phyloP scores from a whole-genome alignment of 106 monocot genomes.

The Xerophyta viscosa region DNA sequence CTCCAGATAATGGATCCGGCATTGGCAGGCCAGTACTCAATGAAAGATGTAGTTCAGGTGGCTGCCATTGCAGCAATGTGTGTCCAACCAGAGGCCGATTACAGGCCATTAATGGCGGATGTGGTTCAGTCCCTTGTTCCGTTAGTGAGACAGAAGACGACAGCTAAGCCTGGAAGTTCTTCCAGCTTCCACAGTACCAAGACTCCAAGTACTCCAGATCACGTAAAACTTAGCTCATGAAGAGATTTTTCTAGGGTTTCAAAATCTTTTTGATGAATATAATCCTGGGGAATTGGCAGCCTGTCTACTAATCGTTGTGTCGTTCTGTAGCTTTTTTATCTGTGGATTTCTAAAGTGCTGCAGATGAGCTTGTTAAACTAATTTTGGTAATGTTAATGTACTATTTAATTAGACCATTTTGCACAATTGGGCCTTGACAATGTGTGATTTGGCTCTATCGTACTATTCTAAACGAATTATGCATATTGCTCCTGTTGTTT shows the following conservation, averaged over 20 bases:
- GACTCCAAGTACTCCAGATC: constrained; percentile 11
- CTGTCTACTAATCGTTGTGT: not conserved
- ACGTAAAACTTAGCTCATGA: constrained; percentile 12
- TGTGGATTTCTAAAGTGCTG: too few relatives aligned
- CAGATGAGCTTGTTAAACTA: too few relatives aligned
- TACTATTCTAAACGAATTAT: too few relatives aligned
- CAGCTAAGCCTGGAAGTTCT: constrained; percentile 35
- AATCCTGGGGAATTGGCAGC: too few relatives aligned
- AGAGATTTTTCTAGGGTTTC: too few relatives aligned
- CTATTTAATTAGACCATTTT: too few relatives aligned
- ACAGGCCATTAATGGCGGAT: constrained; percentile 97
- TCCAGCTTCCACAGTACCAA: constrained; percentile 30
- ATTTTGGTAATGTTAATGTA: too few relatives aligned
- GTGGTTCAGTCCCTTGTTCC: constrained; percentile 95
- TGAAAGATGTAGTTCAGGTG: constrained; percentile 97
- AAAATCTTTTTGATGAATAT: too few relatives aligned
- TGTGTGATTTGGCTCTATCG: too few relatives aligned
- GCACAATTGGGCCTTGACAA: too few relatives aligned
- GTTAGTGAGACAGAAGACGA: constrained; percentile 59
- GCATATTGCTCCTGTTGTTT: too few relatives aligned
- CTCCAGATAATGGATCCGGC: constrained; percentile 78
- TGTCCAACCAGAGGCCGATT: constrained; percentile 92
- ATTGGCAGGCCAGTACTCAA: constrained; percentile 70
- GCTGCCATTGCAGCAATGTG: constrained; percentile 99
- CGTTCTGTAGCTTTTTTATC: too few relatives aligned